These are phyloP conservation scores for Vanrija sp. DNA, from an alignment of 1,284 basidiomycete species.

Conservation along the genomic window DNA sequence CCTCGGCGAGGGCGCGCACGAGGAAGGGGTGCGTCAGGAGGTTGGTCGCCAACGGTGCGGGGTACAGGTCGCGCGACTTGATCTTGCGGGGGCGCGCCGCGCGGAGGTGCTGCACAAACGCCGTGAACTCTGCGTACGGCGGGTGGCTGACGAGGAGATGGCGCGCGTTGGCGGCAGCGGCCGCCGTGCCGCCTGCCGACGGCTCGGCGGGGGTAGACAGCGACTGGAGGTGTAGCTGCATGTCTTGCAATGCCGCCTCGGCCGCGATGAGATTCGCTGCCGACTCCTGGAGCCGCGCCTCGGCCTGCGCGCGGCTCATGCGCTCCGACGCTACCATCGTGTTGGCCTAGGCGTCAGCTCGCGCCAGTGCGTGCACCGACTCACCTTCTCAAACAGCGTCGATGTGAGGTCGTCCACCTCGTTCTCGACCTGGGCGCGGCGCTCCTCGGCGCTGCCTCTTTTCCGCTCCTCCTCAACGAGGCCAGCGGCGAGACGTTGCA, in stretches of 20 bases:
- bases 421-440: constrained; percentile 70
- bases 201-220: constrained; percentile 34
- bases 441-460: constrained; percentile 83
- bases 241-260: constrained; percentile 76
- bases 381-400: constrained; percentile 65
- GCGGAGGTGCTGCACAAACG: constrained; percentile 77
- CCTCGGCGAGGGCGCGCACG: constrained; percentile 74
- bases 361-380: constrained; percentile 1
- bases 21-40: constrained; percentile 78
- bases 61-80: constrained; percentile 26
- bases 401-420: constrained; percentile 92
- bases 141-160: constrained; percentile 64
- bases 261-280: constrained; percentile 76
- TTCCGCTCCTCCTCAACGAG: constrained; percentile 89
- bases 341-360: constrained; percentile 59
- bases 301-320: constrained; percentile 66
- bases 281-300: constrained; percentile 74
- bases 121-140: constrained; percentile 80
- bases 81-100: constrained; percentile 57
- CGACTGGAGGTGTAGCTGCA: constrained; percentile 80
- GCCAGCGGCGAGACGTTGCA: constrained; percentile 88
- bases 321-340: constrained; percentile 91
- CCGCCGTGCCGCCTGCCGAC: neutral
- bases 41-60: constrained; percentile 63
- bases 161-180: constrained; percentile 10